Conservation (phyloP, 164 flowering plant genomes). For the Houttuynia cordata region DNA sequence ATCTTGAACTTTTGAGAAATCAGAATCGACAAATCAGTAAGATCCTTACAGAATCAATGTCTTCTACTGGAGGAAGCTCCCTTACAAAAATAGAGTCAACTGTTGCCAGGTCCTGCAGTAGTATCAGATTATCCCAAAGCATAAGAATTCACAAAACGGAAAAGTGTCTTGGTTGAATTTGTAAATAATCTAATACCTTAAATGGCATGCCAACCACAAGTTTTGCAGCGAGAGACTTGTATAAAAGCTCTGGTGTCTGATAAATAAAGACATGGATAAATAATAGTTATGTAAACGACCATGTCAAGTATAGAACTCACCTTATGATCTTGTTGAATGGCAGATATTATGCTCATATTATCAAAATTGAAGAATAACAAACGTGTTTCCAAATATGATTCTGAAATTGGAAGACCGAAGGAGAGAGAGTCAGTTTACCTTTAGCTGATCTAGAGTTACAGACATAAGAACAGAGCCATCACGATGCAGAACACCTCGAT, state of each 20-base stretch:
- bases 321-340: background rate
- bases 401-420: background rate
- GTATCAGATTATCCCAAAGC: background rate
- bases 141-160: background rate
- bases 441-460: constrained; percentile 72
- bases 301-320: background rate
- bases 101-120: constrained; percentile 79
- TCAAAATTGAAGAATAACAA: background rate
- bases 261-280: background rate
- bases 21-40: background rate
- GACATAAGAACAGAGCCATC: constrained; percentile 98
- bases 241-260: constrained; percentile 80
- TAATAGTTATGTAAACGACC: background rate
- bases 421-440: constrained; percentile 31
- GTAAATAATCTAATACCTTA: constrained; percentile 40
- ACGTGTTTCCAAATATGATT: too few relatives aligned
- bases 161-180: background rate
- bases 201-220: constrained; percentile 97
- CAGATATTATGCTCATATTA: too few relatives aligned
- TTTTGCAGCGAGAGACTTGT: constrained; percentile 84
- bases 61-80: constrained; percentile 81
- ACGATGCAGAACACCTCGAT: constrained; percentile 89
- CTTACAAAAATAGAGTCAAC: constrained; percentile 83
- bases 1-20: background rate
- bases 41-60: constrained; percentile 56